Evolutionary conservation across 225 moss, liverwort and hornwort genomes (phyloP).

Genomic region (Physcomitrellopsis africana): DNA sequence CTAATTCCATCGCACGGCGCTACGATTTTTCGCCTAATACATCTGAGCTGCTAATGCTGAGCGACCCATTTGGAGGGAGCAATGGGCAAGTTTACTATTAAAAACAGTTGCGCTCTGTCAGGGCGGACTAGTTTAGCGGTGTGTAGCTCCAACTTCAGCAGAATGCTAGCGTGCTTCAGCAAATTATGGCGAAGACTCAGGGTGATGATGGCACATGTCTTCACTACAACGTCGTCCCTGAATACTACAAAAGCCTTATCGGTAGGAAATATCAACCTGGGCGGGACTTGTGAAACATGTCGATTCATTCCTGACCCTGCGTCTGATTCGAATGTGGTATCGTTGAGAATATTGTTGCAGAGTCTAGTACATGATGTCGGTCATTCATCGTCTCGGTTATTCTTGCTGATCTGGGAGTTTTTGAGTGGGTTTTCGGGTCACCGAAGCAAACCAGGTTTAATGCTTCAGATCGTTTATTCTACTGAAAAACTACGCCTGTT

Average conservation of each 20-base stretch:
- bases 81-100: neutral
- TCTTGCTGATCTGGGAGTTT: too few species aligned
- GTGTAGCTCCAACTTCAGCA: neutral
- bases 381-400: too few species aligned
- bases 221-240: neutral
- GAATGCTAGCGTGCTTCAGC: neutral
- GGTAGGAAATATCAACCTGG: neutral
- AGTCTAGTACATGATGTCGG: too few species aligned
- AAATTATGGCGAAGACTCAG: neutral
- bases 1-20: conserved; percentile 9
- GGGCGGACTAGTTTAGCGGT: neutral
- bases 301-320: too few species aligned
- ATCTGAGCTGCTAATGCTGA: neutral
- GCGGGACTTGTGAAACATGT: too few species aligned
- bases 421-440: too few species aligned
- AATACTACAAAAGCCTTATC: neutral
- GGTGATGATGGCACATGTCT: neutral
- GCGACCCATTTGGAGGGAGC: neutral
- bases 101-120: neutral
- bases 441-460: too few species aligned
- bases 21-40: neutral
- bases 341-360: too few species aligned
- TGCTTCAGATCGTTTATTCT: too few species aligned
- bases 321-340: too few species aligned
- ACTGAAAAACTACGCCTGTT: too few species aligned